Percentiles rank a stretch among this genome's conserved stretches.
These are phyloP conservation scores for Suaeda aralocaspica DNA, from an alignment of 148 eudicot species.

Conservation along the genomic window DNA sequence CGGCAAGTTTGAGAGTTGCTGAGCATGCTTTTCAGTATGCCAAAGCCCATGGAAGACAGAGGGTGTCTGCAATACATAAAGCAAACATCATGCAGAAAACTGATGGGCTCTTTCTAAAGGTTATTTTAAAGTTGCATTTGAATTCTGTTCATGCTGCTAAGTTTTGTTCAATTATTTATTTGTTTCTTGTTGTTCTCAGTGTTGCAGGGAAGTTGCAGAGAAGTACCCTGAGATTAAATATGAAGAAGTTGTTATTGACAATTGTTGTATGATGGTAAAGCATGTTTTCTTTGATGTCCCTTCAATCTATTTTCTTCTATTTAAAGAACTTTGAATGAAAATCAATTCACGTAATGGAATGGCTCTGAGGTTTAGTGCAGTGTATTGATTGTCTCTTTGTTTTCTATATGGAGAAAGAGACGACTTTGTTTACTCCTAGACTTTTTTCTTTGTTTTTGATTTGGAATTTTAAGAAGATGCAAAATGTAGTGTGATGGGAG, in stretches of 20 bases:
- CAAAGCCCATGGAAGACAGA: conserved; percentile 75
- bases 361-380: background rate
- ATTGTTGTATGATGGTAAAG: conserved; percentile 95
- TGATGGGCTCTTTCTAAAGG: conserved; percentile 96
- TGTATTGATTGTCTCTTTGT: too few species aligned
- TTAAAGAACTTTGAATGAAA: too few species aligned
- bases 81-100: conserved; percentile 99
- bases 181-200: conserved; percentile 42
- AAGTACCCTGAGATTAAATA: conserved; percentile 90
- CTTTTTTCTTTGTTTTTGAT: too few species aligned
- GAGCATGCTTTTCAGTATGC: conserved; percentile 98
- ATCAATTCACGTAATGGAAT: background rate
- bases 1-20: conserved; percentile 95
- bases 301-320: background rate
- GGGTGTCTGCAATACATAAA: conserved; percentile 96
- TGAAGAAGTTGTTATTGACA: conserved; percentile 97
- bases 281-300: background rate
- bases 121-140: conserved; percentile 21
- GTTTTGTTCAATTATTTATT: conserved; percentile 1
- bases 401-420: background rate
- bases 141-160: background rate
- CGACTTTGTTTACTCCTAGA: background rate
- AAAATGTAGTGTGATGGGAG: conserved; percentile 1
- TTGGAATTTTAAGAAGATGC: too few species aligned
- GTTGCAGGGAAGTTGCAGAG: conserved; percentile 98